A percentile compares a stretch with the other conserved stretches of the same genome.
Conservation (phyloP, 305 asterid genomes). For the Fraxinus albicans region DNA sequence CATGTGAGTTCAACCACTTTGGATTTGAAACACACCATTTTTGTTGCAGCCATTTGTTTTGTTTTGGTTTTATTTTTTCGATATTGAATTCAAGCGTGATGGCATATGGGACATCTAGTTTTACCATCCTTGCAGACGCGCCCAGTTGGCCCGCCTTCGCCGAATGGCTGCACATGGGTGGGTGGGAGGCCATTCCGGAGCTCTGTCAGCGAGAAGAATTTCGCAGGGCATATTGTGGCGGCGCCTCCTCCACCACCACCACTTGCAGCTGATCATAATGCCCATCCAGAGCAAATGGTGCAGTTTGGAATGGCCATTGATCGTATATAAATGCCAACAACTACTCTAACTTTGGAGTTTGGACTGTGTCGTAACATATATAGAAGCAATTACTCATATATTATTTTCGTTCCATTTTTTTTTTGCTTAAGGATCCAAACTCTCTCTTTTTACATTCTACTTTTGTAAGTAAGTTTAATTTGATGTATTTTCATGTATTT, state of each 20-base stretch:
- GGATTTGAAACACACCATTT: constrained; percentile 21
- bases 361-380: neutral
- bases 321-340: neutral
- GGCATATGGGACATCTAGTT: neutral
- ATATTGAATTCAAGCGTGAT: neutral
- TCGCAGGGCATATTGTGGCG: constrained; percentile 19
- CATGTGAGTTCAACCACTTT: constrained; percentile 28
- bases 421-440: too few species aligned
- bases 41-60: neutral
- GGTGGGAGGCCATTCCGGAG: constrained; percentile 27
- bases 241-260: constrained; percentile 18
- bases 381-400: neutral
- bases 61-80: too few species aligned
- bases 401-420: neutral
- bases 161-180: constrained; percentile 19
- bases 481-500: too few species aligned
- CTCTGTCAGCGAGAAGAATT: constrained; percentile 23
- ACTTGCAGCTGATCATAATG: neutral
- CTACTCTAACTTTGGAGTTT: neutral
- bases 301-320: neutral
- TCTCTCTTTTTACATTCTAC: too few species aligned
- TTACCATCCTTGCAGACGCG: constrained; percentile 24
- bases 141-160: constrained; percentile 19
- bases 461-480: too few species aligned
- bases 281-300: constrained; percentile 3